phyloP scores from a whole-genome alignment of 192 early-diverging fungal species.

The Mortierella alpina region DNA sequence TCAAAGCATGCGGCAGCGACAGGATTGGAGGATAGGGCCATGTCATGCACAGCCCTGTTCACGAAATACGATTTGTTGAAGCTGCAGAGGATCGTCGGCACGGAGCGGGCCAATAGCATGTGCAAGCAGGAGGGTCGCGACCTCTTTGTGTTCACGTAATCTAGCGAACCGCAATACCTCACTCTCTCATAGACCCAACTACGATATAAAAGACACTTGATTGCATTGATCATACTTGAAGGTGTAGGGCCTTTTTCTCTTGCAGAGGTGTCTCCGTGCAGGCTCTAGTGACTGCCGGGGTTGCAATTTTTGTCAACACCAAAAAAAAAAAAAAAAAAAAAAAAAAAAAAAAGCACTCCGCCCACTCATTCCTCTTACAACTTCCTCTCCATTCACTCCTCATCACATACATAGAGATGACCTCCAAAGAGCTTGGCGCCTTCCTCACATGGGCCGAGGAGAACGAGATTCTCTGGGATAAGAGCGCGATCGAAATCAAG shows the following conservation, averaged over 20 bases:
- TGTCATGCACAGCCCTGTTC: slow-evolving; percentile 77
- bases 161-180: no score
- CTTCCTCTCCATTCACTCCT: no score
- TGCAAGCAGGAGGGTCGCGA: slow-evolving; percentile 66
- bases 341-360: no score
- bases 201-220: not conserved
- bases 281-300: not conserved
- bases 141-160: slow-evolving; percentile 50
- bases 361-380: no score
- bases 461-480: slow-evolving; percentile 70
- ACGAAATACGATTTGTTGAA: slow-evolving; percentile 87
- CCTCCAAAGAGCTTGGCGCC: slow-evolving; percentile 19
- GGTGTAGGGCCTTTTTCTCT: no score
- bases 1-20: slow-evolving; percentile 53
- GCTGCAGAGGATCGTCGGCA: slow-evolving; percentile 92
- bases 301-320: not conserved
- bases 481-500: slow-evolving; percentile 65
- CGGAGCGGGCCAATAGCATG: slow-evolving; percentile 77
- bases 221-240: not conserved
- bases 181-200: not conserved
- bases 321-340: slow-evolving; percentile 1
- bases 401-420: no score
- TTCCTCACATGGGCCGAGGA: slow-evolving; percentile 66
- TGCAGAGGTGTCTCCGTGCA: no score
- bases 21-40: slow-evolving; percentile 62